These are phyloP conservation scores for Cicer cuneatum DNA, from an alignment of 306 rosid genomes.

Conservation along the genomic window DNA sequence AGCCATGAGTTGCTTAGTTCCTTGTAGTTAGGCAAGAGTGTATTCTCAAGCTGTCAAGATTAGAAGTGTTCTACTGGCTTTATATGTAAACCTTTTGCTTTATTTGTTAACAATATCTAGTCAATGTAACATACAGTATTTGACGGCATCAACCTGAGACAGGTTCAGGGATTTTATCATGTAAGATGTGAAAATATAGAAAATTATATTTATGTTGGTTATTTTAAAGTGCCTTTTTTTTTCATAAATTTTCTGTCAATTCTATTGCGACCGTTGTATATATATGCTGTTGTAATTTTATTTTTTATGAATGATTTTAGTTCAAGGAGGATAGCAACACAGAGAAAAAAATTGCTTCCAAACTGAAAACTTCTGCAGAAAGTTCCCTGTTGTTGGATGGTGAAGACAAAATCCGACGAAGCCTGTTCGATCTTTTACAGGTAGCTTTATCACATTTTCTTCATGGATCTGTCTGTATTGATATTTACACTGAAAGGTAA, in stretches of 20 bases:
- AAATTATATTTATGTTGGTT: conserved; percentile 32
- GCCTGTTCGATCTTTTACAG: conserved; percentile 83
- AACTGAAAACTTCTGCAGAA: conserved; percentile 71
- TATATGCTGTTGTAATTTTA: conserved; percentile 17
- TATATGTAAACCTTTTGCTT: not conserved
- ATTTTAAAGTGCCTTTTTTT: conserved; percentile 26
- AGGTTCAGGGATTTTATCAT: conserved; percentile 33
- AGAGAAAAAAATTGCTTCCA: conserved; percentile 80
- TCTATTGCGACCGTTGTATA: conserved; percentile 10
- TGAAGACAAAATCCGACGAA: conserved; percentile 62
- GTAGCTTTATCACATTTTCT: conserved; percentile 48
- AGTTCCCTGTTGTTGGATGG: conserved; percentile 61
- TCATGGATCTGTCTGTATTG: not conserved
- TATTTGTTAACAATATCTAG: conserved; percentile 12
- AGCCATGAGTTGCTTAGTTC: conserved; percentile 20
- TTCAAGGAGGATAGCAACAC: conserved; percentile 94
- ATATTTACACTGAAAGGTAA: conserved; percentile 32
- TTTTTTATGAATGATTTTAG: conserved; percentile 49
- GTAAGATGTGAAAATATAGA: conserved; percentile 30
- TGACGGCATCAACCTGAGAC: not conserved
- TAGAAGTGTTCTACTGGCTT: conserved; percentile 12
- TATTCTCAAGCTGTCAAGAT: not conserved
- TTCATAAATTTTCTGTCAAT: conserved; percentile 29
- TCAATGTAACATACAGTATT: conserved; percentile 16
- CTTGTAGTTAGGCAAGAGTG: conserved; percentile 20